These are phyloP conservation scores for Hypoxylon rubiginosum DNA, from an alignment of 2,329 filamentous ascomycete species.

Conservation along the genomic window DNA sequence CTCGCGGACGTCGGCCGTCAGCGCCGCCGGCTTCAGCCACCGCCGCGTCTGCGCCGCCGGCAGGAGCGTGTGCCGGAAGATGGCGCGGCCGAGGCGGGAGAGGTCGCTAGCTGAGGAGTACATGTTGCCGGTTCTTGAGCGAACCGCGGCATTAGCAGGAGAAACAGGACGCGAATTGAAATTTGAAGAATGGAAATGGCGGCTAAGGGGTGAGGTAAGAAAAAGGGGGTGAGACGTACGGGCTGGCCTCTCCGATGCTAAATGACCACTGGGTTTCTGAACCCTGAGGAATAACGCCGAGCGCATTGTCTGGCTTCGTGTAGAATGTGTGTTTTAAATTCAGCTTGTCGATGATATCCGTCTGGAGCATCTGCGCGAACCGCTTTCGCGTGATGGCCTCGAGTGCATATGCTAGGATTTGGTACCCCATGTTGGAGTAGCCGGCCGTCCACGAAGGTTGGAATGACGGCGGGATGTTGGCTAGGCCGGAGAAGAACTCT, in stretches of 20 bases:
- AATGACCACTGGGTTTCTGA: slow-evolving; percentile 51
- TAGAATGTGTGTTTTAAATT: slow-evolving; percentile 46
- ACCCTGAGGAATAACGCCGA: slow-evolving; percentile 45
- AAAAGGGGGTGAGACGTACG: slow-evolving; percentile 51
- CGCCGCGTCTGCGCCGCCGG: slow-evolving; percentile 54
- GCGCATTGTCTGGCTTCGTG: slow-evolving; percentile 34
- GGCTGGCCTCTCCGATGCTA: slow-evolving; percentile 56
- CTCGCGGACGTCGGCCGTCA: slow-evolving; percentile 55
- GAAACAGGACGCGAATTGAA: neutral
- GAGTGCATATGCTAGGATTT: slow-evolving; percentile 50
- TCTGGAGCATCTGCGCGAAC: slow-evolving; percentile 45
- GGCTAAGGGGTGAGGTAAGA: neutral
- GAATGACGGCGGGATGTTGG: slow-evolving; percentile 47
- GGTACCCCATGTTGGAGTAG: slow-evolving; percentile 49
- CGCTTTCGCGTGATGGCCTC: slow-evolving; percentile 43
- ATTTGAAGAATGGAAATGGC: neutral
- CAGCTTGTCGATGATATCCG: slow-evolving; percentile 43
- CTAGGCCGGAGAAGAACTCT: slow-evolving; percentile 47
- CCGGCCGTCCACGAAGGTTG: slow-evolving; percentile 44
- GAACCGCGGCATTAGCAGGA: slow-evolving; percentile 2
- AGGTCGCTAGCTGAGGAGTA: slow-evolving; percentile 60
- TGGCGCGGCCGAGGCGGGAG: slow-evolving; percentile 58
- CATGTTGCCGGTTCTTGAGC: slow-evolving; percentile 57
- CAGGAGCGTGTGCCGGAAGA: slow-evolving; percentile 57
- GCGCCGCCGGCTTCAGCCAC: slow-evolving; percentile 59